A percentile compares a stretch with the other conserved stretches of the same genome.
Evolutionary conservation across 2,329 filamentous ascomycete genomes (phyloP).

Genomic region (Ceratocystiopsis minuta): DNA sequence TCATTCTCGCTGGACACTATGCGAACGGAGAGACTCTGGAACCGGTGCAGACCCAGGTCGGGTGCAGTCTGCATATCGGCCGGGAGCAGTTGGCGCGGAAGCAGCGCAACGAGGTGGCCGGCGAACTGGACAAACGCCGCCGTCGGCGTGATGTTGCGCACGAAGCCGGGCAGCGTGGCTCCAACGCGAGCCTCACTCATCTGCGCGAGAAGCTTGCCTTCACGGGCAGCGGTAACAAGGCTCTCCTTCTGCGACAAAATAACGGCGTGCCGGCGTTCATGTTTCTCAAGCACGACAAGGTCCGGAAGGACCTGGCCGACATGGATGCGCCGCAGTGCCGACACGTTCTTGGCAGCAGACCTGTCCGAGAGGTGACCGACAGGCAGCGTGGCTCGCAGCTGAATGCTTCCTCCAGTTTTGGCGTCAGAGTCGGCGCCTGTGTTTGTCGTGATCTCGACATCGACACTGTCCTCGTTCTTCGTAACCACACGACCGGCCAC

Average conservation of each 20-base stretch:
- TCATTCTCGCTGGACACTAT: slow-evolving; percentile 56
- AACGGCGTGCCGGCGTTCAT: slow-evolving; percentile 57
- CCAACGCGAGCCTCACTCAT: slow-evolving; percentile 58
- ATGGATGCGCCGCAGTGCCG: slow-evolving; percentile 61
- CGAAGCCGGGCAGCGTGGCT: slow-evolving; percentile 54
- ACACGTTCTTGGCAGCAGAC: slow-evolving; percentile 57
- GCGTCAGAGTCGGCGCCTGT: too few species aligned
- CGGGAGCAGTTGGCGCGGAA: slow-evolving; percentile 63
- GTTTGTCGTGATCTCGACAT: slow-evolving; percentile 47
- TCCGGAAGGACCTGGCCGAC: slow-evolving; percentile 70
- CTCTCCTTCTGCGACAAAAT: slow-evolving; percentile 69
- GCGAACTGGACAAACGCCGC: slow-evolving; percentile 83
- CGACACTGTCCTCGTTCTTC: slow-evolving; percentile 58
- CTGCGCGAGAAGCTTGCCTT: slow-evolving; percentile 49
- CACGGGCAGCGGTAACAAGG: slow-evolving; percentile 56
- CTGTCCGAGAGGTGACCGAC: slow-evolving; percentile 73
- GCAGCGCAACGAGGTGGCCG: slow-evolving; percentile 54
- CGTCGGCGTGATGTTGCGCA: slow-evolving; percentile 66
- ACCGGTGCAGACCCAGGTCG: slow-evolving; percentile 62
- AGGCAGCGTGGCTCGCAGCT: slow-evolving; percentile 61
- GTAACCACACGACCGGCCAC: slow-evolving; percentile 68
- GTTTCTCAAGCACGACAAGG: slow-evolving; percentile 74
- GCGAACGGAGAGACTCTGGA: slow-evolving; percentile 56
- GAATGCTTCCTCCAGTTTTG: slow-evolving; percentile 40
- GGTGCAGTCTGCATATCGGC: slow-evolving; percentile 45